A percentile compares a stretch with the other conserved stretches of the same genome.
Evolutionary conservation across 2,329 filamentous ascomycete species (phyloP).

Genomic region (Mycosphaerella sp.): DNA sequence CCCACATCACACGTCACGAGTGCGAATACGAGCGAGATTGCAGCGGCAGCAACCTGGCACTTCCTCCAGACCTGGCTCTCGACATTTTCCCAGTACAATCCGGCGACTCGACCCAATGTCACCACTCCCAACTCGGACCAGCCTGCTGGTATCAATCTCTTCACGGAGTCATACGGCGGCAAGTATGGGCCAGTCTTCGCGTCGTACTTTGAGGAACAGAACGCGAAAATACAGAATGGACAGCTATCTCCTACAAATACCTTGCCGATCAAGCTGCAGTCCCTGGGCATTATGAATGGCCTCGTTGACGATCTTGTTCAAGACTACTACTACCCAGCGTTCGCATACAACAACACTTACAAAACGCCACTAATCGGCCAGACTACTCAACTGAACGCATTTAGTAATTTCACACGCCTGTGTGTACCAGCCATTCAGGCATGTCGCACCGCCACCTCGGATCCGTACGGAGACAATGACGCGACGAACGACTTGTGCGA

Average conservation of each 20-base stretch:
- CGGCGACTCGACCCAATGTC: conserved; percentile 44
- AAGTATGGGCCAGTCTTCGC: conserved; percentile 63
- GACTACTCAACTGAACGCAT: conserved; percentile 42
- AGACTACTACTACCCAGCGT: conserved; percentile 50
- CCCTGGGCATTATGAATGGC: conserved; percentile 65
- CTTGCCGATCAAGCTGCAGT: conserved; percentile 54
- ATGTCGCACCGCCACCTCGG: conserved; percentile 30
- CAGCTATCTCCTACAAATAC: conserved; percentile 46
- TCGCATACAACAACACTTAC: conserved; percentile 61
- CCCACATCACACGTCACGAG: conserved; percentile 21
- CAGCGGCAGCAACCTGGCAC: conserved; percentile 53
- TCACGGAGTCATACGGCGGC: conserved; percentile 52
- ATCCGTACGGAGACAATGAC: conserved; percentile 22
- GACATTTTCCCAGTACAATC: conserved; percentile 35
- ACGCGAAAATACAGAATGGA: conserved; percentile 49
- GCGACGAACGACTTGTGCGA: conserved; percentile 21
- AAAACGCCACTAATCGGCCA: conserved; percentile 52
- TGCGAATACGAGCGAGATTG: conserved; percentile 34
- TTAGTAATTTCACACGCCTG: conserved; percentile 42
- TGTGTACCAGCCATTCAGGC: conserved; percentile 27
- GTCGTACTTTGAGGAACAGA: conserved; percentile 54
- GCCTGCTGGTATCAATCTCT: conserved; percentile 47
- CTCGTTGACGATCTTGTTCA: conserved; percentile 61
- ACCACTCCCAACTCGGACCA: conserved; percentile 40
- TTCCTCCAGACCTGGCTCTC: conserved; percentile 55